Evolutionary conservation across 2,329 filamentous ascomycete species (phyloP).

Genomic region (Cytospora schulzeri): DNA sequence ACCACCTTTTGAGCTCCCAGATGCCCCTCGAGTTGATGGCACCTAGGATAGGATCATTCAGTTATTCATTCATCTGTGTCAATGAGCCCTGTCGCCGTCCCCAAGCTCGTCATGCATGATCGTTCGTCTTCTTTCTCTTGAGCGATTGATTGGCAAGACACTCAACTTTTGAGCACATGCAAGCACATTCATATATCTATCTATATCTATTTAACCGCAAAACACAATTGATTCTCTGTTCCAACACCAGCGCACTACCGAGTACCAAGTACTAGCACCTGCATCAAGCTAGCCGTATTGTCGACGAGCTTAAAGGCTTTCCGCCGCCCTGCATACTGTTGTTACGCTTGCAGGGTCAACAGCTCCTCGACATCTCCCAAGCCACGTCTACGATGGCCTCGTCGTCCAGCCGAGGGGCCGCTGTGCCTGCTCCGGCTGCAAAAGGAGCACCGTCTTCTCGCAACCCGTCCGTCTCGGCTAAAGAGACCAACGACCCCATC

Average conservation of each 20-base stretch:
- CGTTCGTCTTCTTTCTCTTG: not conserved
- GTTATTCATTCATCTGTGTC: not conserved
- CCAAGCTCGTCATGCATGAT: no score
- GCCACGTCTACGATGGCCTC: conserved; percentile 20
- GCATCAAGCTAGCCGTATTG: conserved; percentile 24
- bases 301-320: conserved; percentile 23
- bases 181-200: no score
- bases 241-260: no score
- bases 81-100: no score
- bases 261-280: not conserved
- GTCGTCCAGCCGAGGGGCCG: conserved; percentile 11
- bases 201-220: no score
- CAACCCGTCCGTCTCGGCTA: conserved; percentile 24
- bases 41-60: not conserved
- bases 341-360: conserved; percentile 21
- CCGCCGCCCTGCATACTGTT: conserved; percentile 11
- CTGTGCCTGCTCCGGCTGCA: not conserved
- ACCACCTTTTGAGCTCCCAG: not conserved
- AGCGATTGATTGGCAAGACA: not conserved
- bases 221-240: not conserved
- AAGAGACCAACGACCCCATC: conserved; percentile 61
- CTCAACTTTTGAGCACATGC: not conserved
- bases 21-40: not conserved
- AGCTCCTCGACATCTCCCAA: conserved; percentile 5
- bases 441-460: not conserved